A percentile compares a stretch with the other conserved stretches of the same genome.
Conservation (phyloP, 1,284 basidiomycete genomes). For the Leccinum pachyderme region DNA sequence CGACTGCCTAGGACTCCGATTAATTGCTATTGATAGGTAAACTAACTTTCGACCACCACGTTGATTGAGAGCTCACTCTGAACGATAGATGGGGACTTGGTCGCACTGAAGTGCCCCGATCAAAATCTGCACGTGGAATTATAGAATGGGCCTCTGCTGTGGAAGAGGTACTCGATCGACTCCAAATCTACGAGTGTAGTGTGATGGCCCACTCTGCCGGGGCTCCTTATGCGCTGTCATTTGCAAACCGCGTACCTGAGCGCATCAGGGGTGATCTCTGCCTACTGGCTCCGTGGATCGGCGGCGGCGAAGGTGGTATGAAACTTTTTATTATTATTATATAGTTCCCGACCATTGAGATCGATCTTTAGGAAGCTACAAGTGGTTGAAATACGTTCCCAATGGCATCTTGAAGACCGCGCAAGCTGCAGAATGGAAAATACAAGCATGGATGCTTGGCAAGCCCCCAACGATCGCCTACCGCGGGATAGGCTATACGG, state of each 20-base stretch:
- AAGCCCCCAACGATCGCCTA: slow-evolving; percentile 84
- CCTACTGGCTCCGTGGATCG: slow-evolving; percentile 96
- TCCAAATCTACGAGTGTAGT: slow-evolving; percentile 80
- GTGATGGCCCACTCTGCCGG: slow-evolving; percentile 97
- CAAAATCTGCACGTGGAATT: slow-evolving; percentile 73
- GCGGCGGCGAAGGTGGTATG: slow-evolving; percentile 82
- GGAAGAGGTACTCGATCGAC: slow-evolving; percentile 81
- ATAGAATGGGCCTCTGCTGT: slow-evolving; percentile 91
- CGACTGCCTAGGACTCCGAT: slow-evolving; percentile 76
- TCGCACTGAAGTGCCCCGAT: slow-evolving; percentile 70
- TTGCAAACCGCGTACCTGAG: slow-evolving; percentile 70
- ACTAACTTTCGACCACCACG: slow-evolving; percentile 16
- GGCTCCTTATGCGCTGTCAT: slow-evolving; percentile 90
- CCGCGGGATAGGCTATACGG: slow-evolving; percentile 76
- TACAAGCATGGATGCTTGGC: slow-evolving; percentile 95
- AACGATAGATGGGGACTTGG: slow-evolving; percentile 85
- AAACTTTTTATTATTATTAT: background rate
- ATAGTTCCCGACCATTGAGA: slow-evolving; percentile 10
- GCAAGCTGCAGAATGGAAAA: slow-evolving; percentile 95
- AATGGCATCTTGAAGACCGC: slow-evolving; percentile 92
- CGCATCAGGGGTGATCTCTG: slow-evolving; percentile 85
- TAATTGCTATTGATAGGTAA: slow-evolving; percentile 93
- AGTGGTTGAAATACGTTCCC: slow-evolving; percentile 96
- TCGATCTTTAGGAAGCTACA: slow-evolving; percentile 68
- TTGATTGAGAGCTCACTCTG: slow-evolving; percentile 12